These are phyloP conservation scores for Apiotrichum domesticum DNA, from an alignment of 1,284 basidiomycete species.

Conservation along the genomic window DNA sequence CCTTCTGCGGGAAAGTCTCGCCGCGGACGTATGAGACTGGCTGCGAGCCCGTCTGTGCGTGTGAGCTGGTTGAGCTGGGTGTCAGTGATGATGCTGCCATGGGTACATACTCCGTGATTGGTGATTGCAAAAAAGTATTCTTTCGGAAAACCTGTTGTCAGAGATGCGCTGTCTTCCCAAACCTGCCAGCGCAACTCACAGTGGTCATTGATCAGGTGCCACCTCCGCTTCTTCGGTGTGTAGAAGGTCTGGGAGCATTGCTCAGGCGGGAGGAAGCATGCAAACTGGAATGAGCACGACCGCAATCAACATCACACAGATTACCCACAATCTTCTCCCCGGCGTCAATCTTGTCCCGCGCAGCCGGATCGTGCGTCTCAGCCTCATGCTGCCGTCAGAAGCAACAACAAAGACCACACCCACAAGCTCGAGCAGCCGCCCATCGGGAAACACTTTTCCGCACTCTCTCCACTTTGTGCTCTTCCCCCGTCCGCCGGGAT, in stretches of 20 bases:
- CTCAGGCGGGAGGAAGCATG: slow-evolving; percentile 58
- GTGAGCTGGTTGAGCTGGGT: slow-evolving; percentile 34
- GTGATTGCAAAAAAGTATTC: slow-evolving; percentile 83
- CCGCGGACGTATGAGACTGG: slow-evolving; percentile 32
- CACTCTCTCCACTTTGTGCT: slow-evolving; percentile 49
- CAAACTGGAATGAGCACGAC: slow-evolving; percentile 56
- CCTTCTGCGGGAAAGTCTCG: background rate
- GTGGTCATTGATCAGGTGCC: slow-evolving; percentile 75
- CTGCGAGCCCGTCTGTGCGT: slow-evolving; percentile 33
- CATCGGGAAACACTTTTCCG: slow-evolving; percentile 78
- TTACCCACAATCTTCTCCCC: slow-evolving; percentile 79
- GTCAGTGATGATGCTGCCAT: slow-evolving; percentile 1
- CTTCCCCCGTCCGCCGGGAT: slow-evolving; percentile 5
- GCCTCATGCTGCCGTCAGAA: slow-evolving; percentile 61
- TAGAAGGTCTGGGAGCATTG: slow-evolving; percentile 62
- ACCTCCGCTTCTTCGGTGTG: slow-evolving; percentile 67
- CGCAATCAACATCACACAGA: background rate
- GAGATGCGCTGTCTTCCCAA: background rate
- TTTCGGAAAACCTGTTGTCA: slow-evolving; percentile 58
- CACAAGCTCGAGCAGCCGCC: slow-evolving; percentile 66
- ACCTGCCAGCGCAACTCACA: slow-evolving; percentile 30
- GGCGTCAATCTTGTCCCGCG: slow-evolving; percentile 63
- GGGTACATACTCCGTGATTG: slow-evolving; percentile 63
- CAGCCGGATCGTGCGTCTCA: slow-evolving; percentile 79
- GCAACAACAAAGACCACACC: slow-evolving; percentile 38